Base-by-base conservation (phyloP, 208 protist genomes). In the Trypanosoma congolense region DNA sequence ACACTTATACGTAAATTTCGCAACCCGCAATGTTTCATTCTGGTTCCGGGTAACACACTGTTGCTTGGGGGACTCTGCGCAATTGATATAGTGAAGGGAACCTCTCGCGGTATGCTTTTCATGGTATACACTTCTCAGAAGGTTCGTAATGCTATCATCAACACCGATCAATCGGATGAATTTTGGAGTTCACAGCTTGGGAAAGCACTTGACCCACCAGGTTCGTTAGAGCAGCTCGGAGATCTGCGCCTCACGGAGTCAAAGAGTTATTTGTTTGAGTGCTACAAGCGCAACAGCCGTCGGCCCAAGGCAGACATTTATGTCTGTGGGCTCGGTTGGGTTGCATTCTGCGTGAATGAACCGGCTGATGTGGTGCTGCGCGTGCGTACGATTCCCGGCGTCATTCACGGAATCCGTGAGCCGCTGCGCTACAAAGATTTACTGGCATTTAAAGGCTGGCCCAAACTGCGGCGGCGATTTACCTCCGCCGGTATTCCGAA, bases 121-220 rank as follows among this genome's bases (percentile, higher is more conserved):
- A 77, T 92, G 60, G 73, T 92, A 8, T 96, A 96, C 77, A 91
- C 86, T 3, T 93, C 89, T 1, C 77, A 87, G 22, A 96, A 96
- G 60, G 78, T 82, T 24, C 71, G 74, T 36, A 86, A 81, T 55
- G 86, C 75, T 14, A 89, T 93, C 26, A 74, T 90, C 18, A 71
- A 75, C 41, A 93, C 89, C 8, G 74, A 74, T n/a, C 56, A 59
- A 19, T 72, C 86, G 3, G 86, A 93, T 47, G 55, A 57, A 9
- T 93, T 92, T 49, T 96, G 89, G 86, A 50, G 59, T 12, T 76
- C 87, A 58, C 85, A 96, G 65, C 67, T 96, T 22, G 89, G 89
- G 50, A 81, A 77, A 43, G 65, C 66, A 1, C 50, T 96, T 6
- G 77, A 83, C 25, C 89, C 89, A 24, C 89, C 89, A 10, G 81